Percentiles rank a stretch among this genome's conserved stretches.
phyloP scores from a whole-genome alignment of 1,139 yeast genomes.

The Blastobotrys elegans region DNA sequence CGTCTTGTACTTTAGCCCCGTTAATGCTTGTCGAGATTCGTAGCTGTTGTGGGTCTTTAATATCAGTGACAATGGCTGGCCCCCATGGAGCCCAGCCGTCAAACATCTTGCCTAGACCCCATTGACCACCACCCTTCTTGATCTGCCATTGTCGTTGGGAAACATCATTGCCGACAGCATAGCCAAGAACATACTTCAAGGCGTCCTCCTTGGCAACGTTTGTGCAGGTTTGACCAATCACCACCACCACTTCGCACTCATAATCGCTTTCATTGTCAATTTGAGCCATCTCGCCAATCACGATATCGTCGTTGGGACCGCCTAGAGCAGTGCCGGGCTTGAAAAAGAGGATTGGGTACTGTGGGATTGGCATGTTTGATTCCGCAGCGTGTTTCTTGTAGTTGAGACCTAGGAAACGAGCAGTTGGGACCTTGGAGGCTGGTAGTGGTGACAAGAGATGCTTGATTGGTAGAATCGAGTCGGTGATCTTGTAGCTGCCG shows the following conservation, averaged over 20 bases:
- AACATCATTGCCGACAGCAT: conserved; percentile 50
- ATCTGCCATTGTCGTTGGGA: conserved; percentile 52
- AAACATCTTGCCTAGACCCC: conserved; percentile 48
- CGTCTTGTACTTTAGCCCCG: conserved; percentile 43
- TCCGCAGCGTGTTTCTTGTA: conserved; percentile 32
- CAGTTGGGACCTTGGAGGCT: conserved; percentile 35
- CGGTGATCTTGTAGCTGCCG: conserved; percentile 37
- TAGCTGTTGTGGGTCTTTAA: conserved; percentile 35
- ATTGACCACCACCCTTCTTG: conserved; percentile 46
- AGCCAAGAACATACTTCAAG: conserved; percentile 46
- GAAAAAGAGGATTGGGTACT: conserved; percentile 46
- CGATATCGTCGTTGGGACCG: conserved; percentile 40
- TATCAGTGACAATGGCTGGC: conserved; percentile 44
- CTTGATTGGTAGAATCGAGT: conserved; percentile 33
- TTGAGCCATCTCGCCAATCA: conserved; percentile 44
- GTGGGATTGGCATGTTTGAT: conserved; percentile 33
- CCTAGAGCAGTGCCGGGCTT: conserved; percentile 42
- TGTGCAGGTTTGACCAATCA: conserved; percentile 47
- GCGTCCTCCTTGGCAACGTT: conserved; percentile 44
- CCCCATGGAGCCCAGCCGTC: conserved; percentile 55
- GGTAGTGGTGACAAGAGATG: conserved; percentile 40
- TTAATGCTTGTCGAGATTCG: conserved; percentile 39
- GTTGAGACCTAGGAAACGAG: conserved; percentile 37
- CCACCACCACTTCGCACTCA: conserved; percentile 50
- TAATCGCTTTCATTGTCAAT: conserved; percentile 42